Evolutionary conservation across 148 eudicot genomes (phyloP).

Genomic region (Dysphania ambrosioides): DNA sequence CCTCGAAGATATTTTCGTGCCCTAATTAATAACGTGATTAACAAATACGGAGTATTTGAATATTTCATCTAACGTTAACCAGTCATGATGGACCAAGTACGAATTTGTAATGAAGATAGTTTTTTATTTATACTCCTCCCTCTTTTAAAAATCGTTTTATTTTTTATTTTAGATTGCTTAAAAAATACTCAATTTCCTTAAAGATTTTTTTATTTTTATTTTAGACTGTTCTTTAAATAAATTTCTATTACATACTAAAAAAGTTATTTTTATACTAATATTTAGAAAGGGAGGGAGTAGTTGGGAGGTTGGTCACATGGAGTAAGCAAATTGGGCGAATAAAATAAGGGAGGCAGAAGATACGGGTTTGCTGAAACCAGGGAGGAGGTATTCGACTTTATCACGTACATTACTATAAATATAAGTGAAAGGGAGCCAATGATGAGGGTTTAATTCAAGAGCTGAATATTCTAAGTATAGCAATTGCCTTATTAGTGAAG

Average conservation of each 20-base stretch:
- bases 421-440: background rate
- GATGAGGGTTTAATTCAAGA: background rate
- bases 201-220: no score
- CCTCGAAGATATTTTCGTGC: background rate
- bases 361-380: conserved; percentile 3
- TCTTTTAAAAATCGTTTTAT: no score
- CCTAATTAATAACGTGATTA: background rate
- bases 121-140: no score
- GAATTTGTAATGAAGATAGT: background rate
- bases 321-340: background rate
- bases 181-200: no score
- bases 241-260: no score
- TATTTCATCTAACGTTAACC: no score
- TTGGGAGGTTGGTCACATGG: conserved; percentile 2
- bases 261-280: no score
- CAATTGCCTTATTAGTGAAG: background rate
- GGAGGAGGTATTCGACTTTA: background rate
- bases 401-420: background rate
- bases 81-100: background rate
- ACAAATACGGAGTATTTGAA: no score
- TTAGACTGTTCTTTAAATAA: no score
- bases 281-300: no score
- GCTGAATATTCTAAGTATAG: background rate
- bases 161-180: no score
- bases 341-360: background rate